Percentiles rank a stretch among this genome's conserved stretches.
Evolutionary conservation across 2,329 filamentous ascomycete species (phyloP).

Genomic region (Diaporthe amygdali): DNA sequence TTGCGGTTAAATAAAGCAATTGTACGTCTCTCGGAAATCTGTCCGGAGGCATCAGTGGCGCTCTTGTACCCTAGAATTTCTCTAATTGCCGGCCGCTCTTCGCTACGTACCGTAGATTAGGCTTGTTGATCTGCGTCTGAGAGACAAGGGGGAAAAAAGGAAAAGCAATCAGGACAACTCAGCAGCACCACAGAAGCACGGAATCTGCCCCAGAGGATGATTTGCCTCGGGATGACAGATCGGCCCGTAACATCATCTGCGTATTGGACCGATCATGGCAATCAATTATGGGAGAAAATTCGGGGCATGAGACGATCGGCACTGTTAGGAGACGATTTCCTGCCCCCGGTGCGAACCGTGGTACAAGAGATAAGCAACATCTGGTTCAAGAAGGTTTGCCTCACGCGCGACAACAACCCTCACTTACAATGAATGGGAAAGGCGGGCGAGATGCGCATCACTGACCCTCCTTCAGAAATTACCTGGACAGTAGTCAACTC

Average conservation of each 20-base stretch:
- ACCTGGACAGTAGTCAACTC: background rate
- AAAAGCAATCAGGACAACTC: conserved; percentile 1
- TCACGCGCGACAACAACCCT: background rate
- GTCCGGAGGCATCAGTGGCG: background rate
- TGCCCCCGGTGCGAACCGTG: background rate
- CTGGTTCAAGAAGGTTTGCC: background rate
- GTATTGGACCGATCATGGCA: background rate
- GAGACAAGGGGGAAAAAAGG: background rate
- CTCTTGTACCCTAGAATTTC: background rate
- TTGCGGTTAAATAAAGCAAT: background rate
- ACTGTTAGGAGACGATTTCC: background rate
- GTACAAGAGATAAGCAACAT: background rate
- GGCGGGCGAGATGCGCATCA: too few species aligned
- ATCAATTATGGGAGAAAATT: background rate
- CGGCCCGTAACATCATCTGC: background rate
- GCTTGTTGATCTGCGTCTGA: background rate
- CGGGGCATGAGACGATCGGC: background rate
- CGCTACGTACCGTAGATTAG: background rate
- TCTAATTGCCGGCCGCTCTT: background rate
- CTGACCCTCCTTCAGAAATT: background rate
- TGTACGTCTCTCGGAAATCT: background rate
- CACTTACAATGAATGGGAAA: background rate
- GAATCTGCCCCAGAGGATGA: background rate
- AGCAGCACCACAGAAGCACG: background rate
- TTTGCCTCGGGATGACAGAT: background rate